Evolutionary conservation across 2,329 filamentous ascomycete genomes (phyloP).

Genomic region (Hypoxylon sp.): DNA sequence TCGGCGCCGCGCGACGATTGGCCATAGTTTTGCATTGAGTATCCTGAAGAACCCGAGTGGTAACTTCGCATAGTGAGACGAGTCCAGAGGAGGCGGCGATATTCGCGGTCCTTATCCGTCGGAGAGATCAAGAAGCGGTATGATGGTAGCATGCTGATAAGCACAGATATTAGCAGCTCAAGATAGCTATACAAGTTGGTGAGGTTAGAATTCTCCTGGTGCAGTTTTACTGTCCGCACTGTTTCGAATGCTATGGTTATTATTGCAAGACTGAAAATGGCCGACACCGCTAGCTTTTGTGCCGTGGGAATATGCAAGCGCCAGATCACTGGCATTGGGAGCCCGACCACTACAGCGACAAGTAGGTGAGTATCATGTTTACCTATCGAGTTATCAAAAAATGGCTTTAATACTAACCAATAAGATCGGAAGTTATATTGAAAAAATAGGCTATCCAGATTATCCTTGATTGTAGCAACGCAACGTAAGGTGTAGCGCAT

Average conservation of each 20-base stretch:
- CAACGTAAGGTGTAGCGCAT: conserved; percentile 36
- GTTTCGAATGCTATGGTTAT: conserved; percentile 43
- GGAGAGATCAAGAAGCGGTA: conserved; percentile 44
- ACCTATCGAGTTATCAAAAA: not conserved
- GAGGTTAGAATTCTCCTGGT: conserved; percentile 24
- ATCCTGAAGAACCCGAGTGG: conserved; percentile 27
- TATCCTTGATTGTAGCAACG: conserved; percentile 23
- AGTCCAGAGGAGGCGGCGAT: conserved; percentile 36
- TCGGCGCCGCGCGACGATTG: not conserved
- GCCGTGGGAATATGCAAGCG: conserved; percentile 26
- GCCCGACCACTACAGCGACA: conserved; percentile 29
- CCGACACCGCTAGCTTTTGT: conserved; percentile 41
- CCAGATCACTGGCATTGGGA: conserved; percentile 44
- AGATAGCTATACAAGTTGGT: conserved; percentile 42
- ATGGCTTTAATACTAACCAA: conserved; percentile 25
- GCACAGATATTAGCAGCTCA: conserved; percentile 38
- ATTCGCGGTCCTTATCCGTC: conserved; percentile 38
- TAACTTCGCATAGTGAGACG: conserved; percentile 33
- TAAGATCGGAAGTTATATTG: conserved; percentile 39
- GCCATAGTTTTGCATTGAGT: conserved; percentile 27
- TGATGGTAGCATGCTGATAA: conserved; percentile 44
- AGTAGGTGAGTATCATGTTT: conserved; percentile 3
- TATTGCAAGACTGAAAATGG: conserved; percentile 37
- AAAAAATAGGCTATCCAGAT: conserved; percentile 43
- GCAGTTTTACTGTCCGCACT: conserved; percentile 36